These are phyloP conservation scores for Lunasporangiospora selenospora DNA, from an alignment of 192 early-diverging fungal species.

Conservation along the genomic window DNA sequence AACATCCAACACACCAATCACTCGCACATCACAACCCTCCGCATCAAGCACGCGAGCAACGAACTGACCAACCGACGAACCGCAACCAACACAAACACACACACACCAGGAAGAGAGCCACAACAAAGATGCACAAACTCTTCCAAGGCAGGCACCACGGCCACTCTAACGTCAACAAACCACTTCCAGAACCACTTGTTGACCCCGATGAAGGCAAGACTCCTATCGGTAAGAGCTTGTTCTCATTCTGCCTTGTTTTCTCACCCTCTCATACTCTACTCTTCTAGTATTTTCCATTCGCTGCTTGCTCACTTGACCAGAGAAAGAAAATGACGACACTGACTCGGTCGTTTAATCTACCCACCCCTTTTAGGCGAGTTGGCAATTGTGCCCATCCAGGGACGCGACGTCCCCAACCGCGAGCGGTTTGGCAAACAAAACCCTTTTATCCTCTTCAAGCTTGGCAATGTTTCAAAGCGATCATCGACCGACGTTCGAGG, in stretches of 20 bases:
- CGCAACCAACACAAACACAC: too few species aligned
- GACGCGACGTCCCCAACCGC: slow-evolving; percentile 34
- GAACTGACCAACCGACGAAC: too few species aligned
- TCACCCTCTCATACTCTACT: too few species aligned
- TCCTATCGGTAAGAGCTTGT: slow-evolving; percentile 41
- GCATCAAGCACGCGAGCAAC: too few species aligned
- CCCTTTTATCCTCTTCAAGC: slow-evolving; percentile 57
- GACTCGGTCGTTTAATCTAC: too few species aligned
- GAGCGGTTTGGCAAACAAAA: slow-evolving; percentile 60
- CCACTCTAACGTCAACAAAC: slow-evolving; percentile 21
- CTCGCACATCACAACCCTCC: too few species aligned
- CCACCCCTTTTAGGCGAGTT: slow-evolving; percentile 18
- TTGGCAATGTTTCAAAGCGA: slow-evolving; percentile 52
- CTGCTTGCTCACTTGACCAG: too few species aligned
- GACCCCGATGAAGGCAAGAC: slow-evolving; percentile 48
- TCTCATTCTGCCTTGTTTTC: neutral
- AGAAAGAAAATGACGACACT: too few species aligned
- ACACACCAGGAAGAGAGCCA: too few species aligned
- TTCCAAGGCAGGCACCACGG: slow-evolving; percentile 16
- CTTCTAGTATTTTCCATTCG: too few species aligned
- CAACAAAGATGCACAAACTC: slow-evolving; percentile 41
- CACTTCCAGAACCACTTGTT: slow-evolving; percentile 40
- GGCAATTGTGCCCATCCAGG: slow-evolving; percentile 42
- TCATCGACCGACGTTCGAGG: slow-evolving; percentile 60
- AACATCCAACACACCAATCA: too few species aligned